A percentile compares a stretch with the other conserved stretches of the same genome.
phyloP scores from a whole-genome alignment of 2,329 filamentous ascomycete species.

The Taxawa tesnikishii region DNA sequence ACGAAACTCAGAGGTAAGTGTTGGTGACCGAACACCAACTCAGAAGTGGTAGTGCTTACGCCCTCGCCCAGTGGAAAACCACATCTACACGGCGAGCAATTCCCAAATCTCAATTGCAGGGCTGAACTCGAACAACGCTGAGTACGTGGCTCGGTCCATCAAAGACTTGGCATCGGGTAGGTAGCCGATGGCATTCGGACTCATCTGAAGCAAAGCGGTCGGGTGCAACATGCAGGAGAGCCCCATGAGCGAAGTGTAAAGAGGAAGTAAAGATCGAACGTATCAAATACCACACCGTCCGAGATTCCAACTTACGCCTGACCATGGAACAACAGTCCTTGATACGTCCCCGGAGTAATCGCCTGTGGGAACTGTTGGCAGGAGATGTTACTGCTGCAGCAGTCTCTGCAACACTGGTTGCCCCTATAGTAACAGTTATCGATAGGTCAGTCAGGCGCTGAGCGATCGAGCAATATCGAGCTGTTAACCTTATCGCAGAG shows the following conservation, averaged over 20 bases:
- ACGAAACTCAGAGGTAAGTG: slow-evolving; percentile 50
- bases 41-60: too few relatives aligned
- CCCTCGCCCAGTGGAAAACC: too few relatives aligned
- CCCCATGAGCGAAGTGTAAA: too few relatives aligned
- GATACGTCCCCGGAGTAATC: slow-evolving; percentile 3
- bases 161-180: too few relatives aligned
- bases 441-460: slow-evolving; percentile 13
- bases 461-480: neutral
- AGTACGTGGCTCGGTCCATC: slow-evolving; percentile 17
- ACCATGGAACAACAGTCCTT: too few relatives aligned
- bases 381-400: slow-evolving; percentile 16
- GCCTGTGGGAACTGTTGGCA: slow-evolving; percentile 9
- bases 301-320: too few relatives aligned
- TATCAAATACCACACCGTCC: too few relatives aligned
- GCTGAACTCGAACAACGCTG: slow-evolving; percentile 20
- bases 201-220: too few relatives aligned
- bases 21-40: too few relatives aligned
- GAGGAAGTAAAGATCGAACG: too few relatives aligned
- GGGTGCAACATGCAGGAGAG: too few relatives aligned
- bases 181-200: too few relatives aligned
- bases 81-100: slow-evolving; percentile 55
- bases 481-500: slow-evolving; percentile 1
- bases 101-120: slow-evolving; percentile 22
- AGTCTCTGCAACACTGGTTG: slow-evolving; percentile 15
- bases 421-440: slow-evolving; percentile 16